Evolutionary conservation across 2,329 filamentous ascomycete species (phyloP).

Genomic region (Scedosporium boydii): DNA sequence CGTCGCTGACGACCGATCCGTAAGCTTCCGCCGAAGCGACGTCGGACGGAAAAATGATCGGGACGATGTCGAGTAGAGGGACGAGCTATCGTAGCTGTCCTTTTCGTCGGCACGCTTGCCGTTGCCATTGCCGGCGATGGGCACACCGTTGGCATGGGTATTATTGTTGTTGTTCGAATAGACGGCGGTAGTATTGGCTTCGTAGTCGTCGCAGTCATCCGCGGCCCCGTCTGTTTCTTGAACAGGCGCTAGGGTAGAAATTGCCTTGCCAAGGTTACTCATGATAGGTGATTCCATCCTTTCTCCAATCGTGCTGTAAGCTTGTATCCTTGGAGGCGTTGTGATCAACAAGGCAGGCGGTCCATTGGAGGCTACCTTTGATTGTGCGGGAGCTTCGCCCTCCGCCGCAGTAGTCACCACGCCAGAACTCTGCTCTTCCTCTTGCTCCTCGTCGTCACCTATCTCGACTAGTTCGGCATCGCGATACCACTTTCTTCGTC

Average conservation of each 20-base stretch:
- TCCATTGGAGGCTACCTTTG: not conserved
- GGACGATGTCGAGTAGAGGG: constrained; percentile 39
- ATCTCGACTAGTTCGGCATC: constrained; percentile 91
- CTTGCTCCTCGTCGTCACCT: constrained; percentile 32
- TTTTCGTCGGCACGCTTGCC: constrained; percentile 11
- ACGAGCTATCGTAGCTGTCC: constrained; percentile 31
- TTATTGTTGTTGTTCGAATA: constrained; percentile 5
- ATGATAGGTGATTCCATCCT: constrained; percentile 22
- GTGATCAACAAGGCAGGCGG: constrained; percentile 4
- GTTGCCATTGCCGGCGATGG: constrained; percentile 8
- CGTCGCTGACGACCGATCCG: constrained; percentile 20
- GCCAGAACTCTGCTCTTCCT: constrained; percentile 12
- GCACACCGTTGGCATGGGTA: constrained; percentile 4
- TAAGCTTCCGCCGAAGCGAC: constrained; percentile 28
- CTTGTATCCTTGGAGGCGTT: constrained; percentile 13
- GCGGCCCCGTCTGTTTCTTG: constrained; percentile 13
- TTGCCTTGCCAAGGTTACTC: constrained; percentile 12
- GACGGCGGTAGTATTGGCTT: constrained; percentile 10
- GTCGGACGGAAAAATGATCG: constrained; percentile 33
- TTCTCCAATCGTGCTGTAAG: constrained; percentile 26
- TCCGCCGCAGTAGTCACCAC: constrained; percentile 12
- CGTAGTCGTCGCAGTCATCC: constrained; percentile 15
- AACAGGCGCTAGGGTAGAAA: not conserved
- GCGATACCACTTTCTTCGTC: constrained; percentile 89
- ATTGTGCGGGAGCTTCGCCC: constrained; percentile 6